Evolutionary conservation across 768 basidiomycete genomes (phyloP), one percentile per base, ranked within the genome.

Genomic region (Tulasnella sp.): DNA sequence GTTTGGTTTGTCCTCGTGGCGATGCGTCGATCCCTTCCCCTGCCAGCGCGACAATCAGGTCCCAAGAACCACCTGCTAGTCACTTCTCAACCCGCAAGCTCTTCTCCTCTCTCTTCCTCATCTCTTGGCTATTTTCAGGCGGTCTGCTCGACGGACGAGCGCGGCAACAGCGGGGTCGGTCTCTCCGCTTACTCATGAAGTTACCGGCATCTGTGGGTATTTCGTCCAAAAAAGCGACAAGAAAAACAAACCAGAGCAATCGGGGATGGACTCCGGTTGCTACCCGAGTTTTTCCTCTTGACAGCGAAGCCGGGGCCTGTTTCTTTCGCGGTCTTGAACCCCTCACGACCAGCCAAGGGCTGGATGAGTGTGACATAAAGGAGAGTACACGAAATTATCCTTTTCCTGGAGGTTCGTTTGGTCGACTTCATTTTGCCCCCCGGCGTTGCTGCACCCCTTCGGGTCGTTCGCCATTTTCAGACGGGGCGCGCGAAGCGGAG

Each of bases 31-130:
- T 68, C 62, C 62, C 62, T 68, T 68, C 62, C 31, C 62, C 44
- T 44, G 62, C 62, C 62, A 68, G 62, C 62, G 62, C 62, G 62
- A 68, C 62, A 68, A 68, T 68, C 62, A 68, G 62, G 62, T 68
- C 62, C 62, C 62, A 58, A 52, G 52, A 68, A 68, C 62, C 62
- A 27, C 16, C 44, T 68, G 10, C 34, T 34, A 27, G 16, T 68
- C 62, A 5, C 62, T 68, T 27, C 62, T 68, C 62, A 31, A 16
- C 62, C 16, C 44, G 19, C 39, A 44, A 44, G 19, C 44, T 44
- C 4, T 2, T 44, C 44, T 14, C 44, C 44, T 27, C 62, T 34
- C 34, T 14, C 12, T 34, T 18, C n/a, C 24, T 27, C 31, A 68
- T 36, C 62, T 68, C 62, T 68, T 68, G 62, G 62, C 62, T n/a